phyloP scores from a whole-genome alignment of 345 rosid genomes.

The Mercurialis annua region DNA sequence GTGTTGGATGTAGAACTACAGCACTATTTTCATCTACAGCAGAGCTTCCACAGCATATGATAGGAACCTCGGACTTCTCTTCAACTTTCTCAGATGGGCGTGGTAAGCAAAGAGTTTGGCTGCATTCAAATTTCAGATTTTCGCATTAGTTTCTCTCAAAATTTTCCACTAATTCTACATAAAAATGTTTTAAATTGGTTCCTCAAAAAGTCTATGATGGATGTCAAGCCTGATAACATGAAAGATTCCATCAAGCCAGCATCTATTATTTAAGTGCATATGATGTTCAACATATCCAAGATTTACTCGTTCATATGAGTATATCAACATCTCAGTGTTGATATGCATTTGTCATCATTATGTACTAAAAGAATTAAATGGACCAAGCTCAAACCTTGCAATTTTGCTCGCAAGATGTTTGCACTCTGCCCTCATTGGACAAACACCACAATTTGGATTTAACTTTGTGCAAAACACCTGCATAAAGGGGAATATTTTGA shows the following conservation, averaged over 20 bases:
- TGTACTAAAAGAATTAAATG: not conserved
- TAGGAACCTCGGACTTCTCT: conserved; percentile 5
- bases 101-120: conserved; percentile 11
- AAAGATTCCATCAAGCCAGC: not conserved
- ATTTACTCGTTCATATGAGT: not conserved
- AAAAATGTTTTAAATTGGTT: not conserved
- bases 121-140: conserved; percentile 4
- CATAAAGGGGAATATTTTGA: not conserved
- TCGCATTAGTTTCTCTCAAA: not conserved
- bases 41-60: not conserved
- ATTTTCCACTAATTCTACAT: not conserved
- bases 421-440: conserved; percentile 30
- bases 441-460: conserved; percentile 21
- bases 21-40: not conserved
- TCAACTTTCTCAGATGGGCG: not conserved
- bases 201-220: not conserved
- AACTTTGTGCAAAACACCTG: conserved; percentile 26
- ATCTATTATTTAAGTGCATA: not conserved
- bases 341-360: not conserved
- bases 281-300: not conserved
- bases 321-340: not conserved
- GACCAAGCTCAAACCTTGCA: conserved; percentile 19
- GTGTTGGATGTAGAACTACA: not conserved
- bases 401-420: conserved; percentile 23
- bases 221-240: not conserved